Evolutionary conservation across 345 rosid species (phyloP).

Genomic region (Citrus sinensis): DVS_A1.0 CM039163.1:19239501-19240000

Average conservation of each 20-base stretch:
- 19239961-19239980: too few species aligned
- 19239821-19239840: constrained; percentile 25
- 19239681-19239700: constrained; percentile 21
- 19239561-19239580: constrained; percentile 33
- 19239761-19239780: constrained; percentile 18
- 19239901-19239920: constrained; percentile 20
- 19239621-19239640: constrained; percentile 10
- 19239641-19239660: constrained; percentile 39
- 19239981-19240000: neutral
- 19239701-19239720: constrained; percentile 7
- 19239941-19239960: too few species aligned
- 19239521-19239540: constrained; percentile 40
- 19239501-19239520: constrained; percentile 35
- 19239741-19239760: constrained; percentile 23
- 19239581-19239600: constrained; percentile 32
- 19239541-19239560: constrained; percentile 50
- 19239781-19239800: constrained; percentile 3
- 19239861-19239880: constrained; percentile 22
- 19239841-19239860: constrained; percentile 14
- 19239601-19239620: constrained; percentile 17
- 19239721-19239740: constrained; percentile 13
- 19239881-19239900: constrained; percentile 33
- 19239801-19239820: neutral
- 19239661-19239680: constrained; percentile 53
- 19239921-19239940: neutral